Percentiles rank a stretch among this genome's conserved stretches.
These are phyloP conservation scores for Suillus brevipes DNA, from an alignment of 768 basidiomycete genomes.

Conservation along the genomic window DNA sequence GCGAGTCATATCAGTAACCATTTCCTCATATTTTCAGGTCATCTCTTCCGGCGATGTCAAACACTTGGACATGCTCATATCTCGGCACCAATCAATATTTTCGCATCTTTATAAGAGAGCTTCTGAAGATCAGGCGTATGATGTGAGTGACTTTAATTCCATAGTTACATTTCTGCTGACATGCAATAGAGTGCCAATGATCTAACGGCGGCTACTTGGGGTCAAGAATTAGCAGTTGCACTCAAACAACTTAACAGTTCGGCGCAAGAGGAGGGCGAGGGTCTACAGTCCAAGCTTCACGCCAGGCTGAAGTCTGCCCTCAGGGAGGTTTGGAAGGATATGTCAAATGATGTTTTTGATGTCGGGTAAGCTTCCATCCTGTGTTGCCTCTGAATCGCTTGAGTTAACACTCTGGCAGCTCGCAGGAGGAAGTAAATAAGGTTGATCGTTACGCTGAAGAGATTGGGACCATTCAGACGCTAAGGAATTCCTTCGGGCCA, in stretches of 20 bases:
- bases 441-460: slow-evolving; percentile 73
- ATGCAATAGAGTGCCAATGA: slow-evolving; percentile 76
- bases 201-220: slow-evolving; percentile 74
- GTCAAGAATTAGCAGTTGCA: slow-evolving; percentile 77
- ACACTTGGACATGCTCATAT: slow-evolving; percentile 58
- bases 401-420: slow-evolving; percentile 38
- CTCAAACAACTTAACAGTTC: slow-evolving; percentile 58
- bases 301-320: slow-evolving; percentile 61
- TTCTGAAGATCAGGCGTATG: slow-evolving; percentile 77
- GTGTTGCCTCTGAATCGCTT: not conserved
- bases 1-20: not conserved
- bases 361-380: slow-evolving; percentile 55
- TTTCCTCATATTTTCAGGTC: slow-evolving; percentile 40
- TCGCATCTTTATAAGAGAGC: slow-evolving; percentile 69
- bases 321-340: slow-evolving; percentile 72
- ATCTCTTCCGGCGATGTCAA: slow-evolving; percentile 49
- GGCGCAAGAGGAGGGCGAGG: slow-evolving; percentile 38
- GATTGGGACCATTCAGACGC: slow-evolving; percentile 72
- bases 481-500: slow-evolving; percentile 80
- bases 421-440: slow-evolving; percentile 67
- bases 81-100: slow-evolving; percentile 63
- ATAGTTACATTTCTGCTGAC: slow-evolving; percentile 7
- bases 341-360: slow-evolving; percentile 74
- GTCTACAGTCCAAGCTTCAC: slow-evolving; percentile 42
- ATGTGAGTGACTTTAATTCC: slow-evolving; percentile 47